Conservation (phyloP, 2,329 filamentous ascomycete species). For the Pseudogymnoascus verrucosus region DNA sequence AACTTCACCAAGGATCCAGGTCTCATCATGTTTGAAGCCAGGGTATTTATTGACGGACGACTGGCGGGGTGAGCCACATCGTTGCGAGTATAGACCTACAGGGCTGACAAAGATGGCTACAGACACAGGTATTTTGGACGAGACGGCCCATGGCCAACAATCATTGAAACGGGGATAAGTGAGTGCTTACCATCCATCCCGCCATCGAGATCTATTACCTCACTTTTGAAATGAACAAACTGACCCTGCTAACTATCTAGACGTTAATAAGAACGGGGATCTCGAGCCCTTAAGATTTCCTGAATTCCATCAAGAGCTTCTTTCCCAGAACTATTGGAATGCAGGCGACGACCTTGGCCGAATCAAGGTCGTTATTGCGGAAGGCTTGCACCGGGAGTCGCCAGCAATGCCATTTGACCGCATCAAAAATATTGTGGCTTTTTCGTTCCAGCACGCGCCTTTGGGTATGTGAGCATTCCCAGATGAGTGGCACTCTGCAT, state of each 20-base stretch:
- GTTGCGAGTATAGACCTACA: constrained; percentile 22
- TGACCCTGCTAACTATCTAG: constrained; percentile 3
- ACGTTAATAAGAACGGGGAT: constrained; percentile 38
- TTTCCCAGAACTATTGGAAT: constrained; percentile 64
- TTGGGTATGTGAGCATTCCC: constrained; percentile 44
- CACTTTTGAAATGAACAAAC: not conserved
- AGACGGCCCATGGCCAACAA: constrained; percentile 41
- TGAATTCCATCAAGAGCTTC: constrained; percentile 58
- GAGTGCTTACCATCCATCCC: constrained; percentile 18
- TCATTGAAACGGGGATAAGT: constrained; percentile 37
- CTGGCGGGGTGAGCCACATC: constrained; percentile 46
- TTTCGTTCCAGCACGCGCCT: constrained; percentile 81
- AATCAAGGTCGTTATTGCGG: constrained; percentile 68
- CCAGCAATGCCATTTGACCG: constrained; percentile 50
- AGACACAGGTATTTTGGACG: constrained; percentile 46
- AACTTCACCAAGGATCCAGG: constrained; percentile 49
- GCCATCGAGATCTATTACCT: not conserved
- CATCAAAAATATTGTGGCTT: constrained; percentile 64
- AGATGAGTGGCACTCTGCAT: not conserved
- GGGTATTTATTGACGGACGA: constrained; percentile 61
- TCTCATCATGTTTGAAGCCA: constrained; percentile 53
- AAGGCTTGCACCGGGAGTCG: constrained; percentile 56
- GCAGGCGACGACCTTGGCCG: constrained; percentile 63
- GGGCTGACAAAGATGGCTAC: constrained; percentile 34
- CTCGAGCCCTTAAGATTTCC: constrained; percentile 63